Evolutionary conservation across 108 stramenopile species (phyloP), one percentile per base, ranked within the genome.

Genomic region (Cyclostephanos invisitatus): DNA sequence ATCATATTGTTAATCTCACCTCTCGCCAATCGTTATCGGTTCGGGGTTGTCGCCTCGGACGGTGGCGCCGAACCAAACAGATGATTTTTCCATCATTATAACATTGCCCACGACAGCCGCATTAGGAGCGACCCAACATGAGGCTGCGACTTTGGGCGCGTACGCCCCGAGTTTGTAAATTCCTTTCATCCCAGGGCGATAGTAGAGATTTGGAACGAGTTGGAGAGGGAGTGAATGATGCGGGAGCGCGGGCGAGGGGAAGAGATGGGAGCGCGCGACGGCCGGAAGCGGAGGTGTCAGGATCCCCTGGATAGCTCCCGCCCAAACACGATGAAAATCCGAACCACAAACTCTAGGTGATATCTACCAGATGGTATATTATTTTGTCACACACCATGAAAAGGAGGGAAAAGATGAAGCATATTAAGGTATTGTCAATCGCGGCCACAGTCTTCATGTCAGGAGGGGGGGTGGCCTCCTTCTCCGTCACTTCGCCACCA

Each of bases 71-170:
- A 79, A 86, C 86, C 86, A 86, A 22, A 86, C 77, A 0, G 81
- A 77, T 14, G 82, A 49, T 58, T 72, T 44, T 40, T 73, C 83
- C 48, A 57, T 53, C 22, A 86, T 61, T 14, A 68, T 62, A 5
- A 84, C 84, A 49, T 84, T 74, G 27, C 86, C 86, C 8, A 86
- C 54, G 15, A 85, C 66, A 10, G 82, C 78, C 6, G 86, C 86
- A 66, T 75, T 85, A n/a, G 83, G 86, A 11, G 86, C 86, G 8
- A 86, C 62, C 80, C 80, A 86, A 46, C 72, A 79, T 10, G 70
- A 70, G n/a, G 63, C 22, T 38, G 75, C 64, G 28, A 84, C 56
- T 10, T 63, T 49, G 10, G 82, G 82, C 49, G 74, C 57, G 42
- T 68, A 78, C 22, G 67, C 32, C 38, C 73, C 77, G 15, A 78